These are phyloP conservation scores for Phytopythium oedochilum DNA, from an alignment of 352 stramenopile genomes.

Conservation along the genomic window DNA sequence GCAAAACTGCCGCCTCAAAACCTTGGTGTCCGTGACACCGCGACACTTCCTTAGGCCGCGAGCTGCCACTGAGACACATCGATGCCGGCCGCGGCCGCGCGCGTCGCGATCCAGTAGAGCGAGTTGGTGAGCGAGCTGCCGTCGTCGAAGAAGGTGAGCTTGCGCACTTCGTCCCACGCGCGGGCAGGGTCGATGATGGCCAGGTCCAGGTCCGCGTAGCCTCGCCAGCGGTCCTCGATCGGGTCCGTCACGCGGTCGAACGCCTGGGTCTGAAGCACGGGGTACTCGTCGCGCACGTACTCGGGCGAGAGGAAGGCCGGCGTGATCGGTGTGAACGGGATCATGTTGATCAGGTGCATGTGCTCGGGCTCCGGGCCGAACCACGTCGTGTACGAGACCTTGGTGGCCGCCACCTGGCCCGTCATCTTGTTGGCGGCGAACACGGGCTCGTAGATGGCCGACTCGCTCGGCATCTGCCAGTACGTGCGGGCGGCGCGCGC, in stretches of 20 bases:
- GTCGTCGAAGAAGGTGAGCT: conserved; percentile 78
- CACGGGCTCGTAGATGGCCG: conserved; percentile 62
- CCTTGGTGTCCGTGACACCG: not conserved
- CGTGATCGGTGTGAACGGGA: conserved; percentile 88
- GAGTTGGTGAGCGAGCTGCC: conserved; percentile 87
- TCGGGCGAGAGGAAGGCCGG: conserved; percentile 53
- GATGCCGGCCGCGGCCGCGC: conserved; percentile 12
- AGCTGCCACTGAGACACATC: conserved; percentile 1
- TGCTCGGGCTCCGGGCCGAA: conserved; percentile 81
- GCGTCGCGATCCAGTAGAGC: conserved; percentile 88
- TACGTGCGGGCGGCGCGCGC: conserved; percentile 93
- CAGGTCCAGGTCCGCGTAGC: conserved; percentile 81
- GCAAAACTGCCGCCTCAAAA: conserved; percentile 5
- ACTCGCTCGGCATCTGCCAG: conserved; percentile 90
- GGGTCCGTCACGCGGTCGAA: conserved; percentile 50
- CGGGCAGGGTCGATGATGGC: conserved; percentile 71
- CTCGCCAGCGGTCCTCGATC: conserved; percentile 78
- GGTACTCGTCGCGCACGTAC: conserved; percentile 81
- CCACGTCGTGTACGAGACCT: conserved; percentile 87
- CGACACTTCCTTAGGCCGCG: not conserved
- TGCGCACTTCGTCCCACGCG: conserved; percentile 67
- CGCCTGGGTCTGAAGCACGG: conserved; percentile 64
- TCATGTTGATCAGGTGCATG: conserved; percentile 91
- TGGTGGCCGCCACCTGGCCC: conserved; percentile 69
- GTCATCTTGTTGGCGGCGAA: conserved; percentile 84